Evolutionary conservation across 345 rosid species (phyloP).

Genomic region (Gossypium bickii): DNA sequence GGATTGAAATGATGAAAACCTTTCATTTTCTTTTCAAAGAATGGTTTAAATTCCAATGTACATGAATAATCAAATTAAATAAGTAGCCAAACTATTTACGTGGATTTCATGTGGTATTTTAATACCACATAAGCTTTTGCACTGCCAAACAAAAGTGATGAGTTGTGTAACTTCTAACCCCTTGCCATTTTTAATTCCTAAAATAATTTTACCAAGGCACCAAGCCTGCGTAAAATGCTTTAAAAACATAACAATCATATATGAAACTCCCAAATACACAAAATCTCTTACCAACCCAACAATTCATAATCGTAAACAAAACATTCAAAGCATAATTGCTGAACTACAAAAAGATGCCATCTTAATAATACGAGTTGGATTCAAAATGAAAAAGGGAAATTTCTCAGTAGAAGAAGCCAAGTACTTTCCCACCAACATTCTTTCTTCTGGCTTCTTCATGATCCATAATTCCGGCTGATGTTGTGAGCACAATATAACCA

Average conservation of each 20-base stretch:
- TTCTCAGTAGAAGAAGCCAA: constrained; percentile 57
- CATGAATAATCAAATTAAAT: no score
- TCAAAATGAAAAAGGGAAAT: background rate
- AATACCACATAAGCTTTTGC: no score
- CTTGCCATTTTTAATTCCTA: no score
- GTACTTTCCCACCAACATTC: constrained; percentile 79
- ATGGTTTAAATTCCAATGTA: no score
- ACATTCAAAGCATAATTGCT: background rate
- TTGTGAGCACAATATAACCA: constrained; percentile 75
- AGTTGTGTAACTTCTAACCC: no score
- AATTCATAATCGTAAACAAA: background rate
- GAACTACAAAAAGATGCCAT: background rate
- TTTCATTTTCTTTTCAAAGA: no score
- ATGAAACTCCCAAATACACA: background rate
- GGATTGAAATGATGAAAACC: no score
- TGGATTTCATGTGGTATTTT: no score
- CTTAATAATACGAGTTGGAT: background rate
- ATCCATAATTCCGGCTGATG: constrained; percentile 84
- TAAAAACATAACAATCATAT: background rate
- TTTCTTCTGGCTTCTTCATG: constrained; percentile 84
- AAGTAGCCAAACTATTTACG: no score
- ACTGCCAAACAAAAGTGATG: no score
- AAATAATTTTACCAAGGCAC: no score
- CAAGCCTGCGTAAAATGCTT: no score
- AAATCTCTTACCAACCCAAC: background rate